A percentile compares a stretch with the other conserved stretches of the same genome.
These are phyloP conservation scores for Boletus vinaceobasis DNA, from an alignment of 768 basidiomycete species.

Conservation along the genomic window DNA sequence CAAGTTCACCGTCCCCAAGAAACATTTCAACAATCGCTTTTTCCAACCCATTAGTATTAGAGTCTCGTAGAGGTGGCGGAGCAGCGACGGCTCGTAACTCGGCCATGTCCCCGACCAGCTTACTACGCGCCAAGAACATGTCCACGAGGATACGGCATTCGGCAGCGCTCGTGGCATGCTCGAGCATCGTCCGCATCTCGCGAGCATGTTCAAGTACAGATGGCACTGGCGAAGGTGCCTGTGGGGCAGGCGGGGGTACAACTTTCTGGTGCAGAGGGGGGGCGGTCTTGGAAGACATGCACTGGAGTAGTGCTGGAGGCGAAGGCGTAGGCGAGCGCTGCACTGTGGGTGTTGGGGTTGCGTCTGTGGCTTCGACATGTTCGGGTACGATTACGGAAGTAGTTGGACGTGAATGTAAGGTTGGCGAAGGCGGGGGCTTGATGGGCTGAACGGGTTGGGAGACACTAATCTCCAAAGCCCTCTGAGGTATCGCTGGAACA, in stretches of 20 bases:
- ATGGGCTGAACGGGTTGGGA: conserved; percentile 2
- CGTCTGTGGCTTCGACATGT: neutral
- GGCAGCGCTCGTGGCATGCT: conserved; percentile 66
- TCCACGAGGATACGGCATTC: conserved; percentile 86
- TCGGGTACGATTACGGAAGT: conserved; percentile 1
- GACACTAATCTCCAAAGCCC: conserved; percentile 2
- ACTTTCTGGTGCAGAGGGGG: conserved; percentile 7
- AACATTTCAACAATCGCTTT: conserved; percentile 48
- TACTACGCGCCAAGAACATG: conserved; percentile 70
- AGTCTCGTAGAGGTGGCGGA: conserved; percentile 36
- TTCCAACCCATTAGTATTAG: conserved; percentile 36
- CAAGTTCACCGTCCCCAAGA: conserved; percentile 26
- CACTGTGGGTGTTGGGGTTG: neutral
- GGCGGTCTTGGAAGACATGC: conserved; percentile 13
- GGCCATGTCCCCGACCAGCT: conserved; percentile 37
- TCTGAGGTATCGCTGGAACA: conserved; percentile 6
- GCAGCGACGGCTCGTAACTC: conserved; percentile 28
- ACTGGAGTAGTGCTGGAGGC: conserved; percentile 6
- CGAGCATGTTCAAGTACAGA: conserved; percentile 46
- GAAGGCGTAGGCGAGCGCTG: neutral
- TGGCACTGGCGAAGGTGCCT: conserved; percentile 17
- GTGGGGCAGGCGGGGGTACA: conserved; percentile 13
- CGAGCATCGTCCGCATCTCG: conserved; percentile 66
- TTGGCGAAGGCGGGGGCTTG: conserved; percentile 2
- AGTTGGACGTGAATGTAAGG: conserved; percentile 1